Evolutionary conservation across 2,329 filamentous ascomycete genomes (phyloP).

Genomic region (Aspergillus viridinutans): DNA sequence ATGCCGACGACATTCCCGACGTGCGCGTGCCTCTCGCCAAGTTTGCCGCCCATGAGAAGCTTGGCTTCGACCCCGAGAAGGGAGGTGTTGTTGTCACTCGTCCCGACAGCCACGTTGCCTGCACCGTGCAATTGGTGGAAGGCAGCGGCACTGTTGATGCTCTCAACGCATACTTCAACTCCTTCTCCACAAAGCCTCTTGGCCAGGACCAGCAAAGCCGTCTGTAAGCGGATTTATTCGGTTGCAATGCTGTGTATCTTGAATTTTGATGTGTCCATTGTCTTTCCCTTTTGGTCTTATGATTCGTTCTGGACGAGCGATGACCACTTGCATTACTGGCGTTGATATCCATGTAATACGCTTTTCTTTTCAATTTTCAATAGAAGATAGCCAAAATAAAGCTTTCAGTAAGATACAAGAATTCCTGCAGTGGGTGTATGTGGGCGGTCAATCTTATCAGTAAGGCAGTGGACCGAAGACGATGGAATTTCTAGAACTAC

Average conservation of each 20-base stretch:
- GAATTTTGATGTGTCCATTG: slow-evolving; percentile 6
- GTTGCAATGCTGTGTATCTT: slow-evolving; percentile 11
- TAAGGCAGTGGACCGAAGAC: not conserved
- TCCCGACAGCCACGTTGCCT: slow-evolving; percentile 81
- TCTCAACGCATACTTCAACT: slow-evolving; percentile 74
- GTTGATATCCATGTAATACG: slow-evolving; percentile 20
- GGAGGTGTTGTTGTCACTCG: slow-evolving; percentile 80
- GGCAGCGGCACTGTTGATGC: slow-evolving; percentile 76
- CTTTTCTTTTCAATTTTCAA: not conserved
- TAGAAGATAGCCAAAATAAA: not conserved
- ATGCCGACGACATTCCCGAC: slow-evolving; percentile 79
- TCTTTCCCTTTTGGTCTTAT: slow-evolving; percentile 19
- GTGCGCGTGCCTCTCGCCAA: slow-evolving; percentile 63
- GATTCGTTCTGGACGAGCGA: slow-evolving; percentile 13
- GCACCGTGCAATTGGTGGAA: slow-evolving; percentile 68
- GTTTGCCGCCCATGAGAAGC: slow-evolving; percentile 78
- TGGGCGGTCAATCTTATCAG: not conserved
- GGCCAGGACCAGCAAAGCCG: slow-evolving; percentile 33
- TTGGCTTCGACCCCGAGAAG: slow-evolving; percentile 68
- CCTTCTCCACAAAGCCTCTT: slow-evolving; percentile 61
- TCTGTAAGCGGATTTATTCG: slow-evolving; percentile 18
- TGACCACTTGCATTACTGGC: slow-evolving; percentile 23
- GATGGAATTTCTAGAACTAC: not conserved
- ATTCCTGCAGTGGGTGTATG: not conserved
- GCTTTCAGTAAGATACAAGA: not conserved